Percentiles rank a stretch among this genome's conserved stretches.
phyloP scores from a whole-genome alignment of 2,329 filamentous ascomycete species.

The Colletotrichum australisinense region DNA sequence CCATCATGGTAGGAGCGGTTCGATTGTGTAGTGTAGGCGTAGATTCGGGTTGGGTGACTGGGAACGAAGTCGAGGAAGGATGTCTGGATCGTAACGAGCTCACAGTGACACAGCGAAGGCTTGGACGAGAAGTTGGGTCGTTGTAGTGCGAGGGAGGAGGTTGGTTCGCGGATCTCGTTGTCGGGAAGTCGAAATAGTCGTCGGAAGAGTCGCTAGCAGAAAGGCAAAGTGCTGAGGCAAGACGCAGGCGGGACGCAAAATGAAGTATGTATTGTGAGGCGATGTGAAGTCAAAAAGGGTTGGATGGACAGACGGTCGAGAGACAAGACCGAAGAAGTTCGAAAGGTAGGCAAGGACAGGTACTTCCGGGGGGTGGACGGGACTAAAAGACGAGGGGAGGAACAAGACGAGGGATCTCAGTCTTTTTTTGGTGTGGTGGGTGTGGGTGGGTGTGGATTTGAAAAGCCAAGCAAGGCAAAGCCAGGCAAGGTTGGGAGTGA shows the following conservation, averaged over 20 bases:
- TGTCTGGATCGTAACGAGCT: neutral
- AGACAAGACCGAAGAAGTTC: conserved; percentile 9
- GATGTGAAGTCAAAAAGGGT: conserved; percentile 30
- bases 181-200: neutral
- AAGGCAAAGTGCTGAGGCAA: neutral
- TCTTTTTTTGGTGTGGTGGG: conserved; percentile 19
- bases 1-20: conserved; percentile 12
- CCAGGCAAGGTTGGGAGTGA: conserved; percentile 16
- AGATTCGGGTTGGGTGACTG: neutral
- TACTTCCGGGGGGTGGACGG: conserved; percentile 26
- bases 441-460: conserved; percentile 6
- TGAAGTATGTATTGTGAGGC: conserved; percentile 18
- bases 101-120: neutral
- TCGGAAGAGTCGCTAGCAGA: neutral
- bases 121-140: neutral
- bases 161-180: neutral
- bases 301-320: neutral
- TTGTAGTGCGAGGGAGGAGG: conserved; percentile 2
- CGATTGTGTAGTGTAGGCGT: neutral
- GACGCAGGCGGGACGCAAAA: neutral
- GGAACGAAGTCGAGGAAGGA: neutral
- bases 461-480: conserved; percentile 12
- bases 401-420: conserved; percentile 31
- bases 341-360: conserved; percentile 20
- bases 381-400: conserved; percentile 27